These are phyloP conservation scores for Babesia ovis DNA, from an alignment of 169 alveolate species.

Conservation along the genomic window DNA sequence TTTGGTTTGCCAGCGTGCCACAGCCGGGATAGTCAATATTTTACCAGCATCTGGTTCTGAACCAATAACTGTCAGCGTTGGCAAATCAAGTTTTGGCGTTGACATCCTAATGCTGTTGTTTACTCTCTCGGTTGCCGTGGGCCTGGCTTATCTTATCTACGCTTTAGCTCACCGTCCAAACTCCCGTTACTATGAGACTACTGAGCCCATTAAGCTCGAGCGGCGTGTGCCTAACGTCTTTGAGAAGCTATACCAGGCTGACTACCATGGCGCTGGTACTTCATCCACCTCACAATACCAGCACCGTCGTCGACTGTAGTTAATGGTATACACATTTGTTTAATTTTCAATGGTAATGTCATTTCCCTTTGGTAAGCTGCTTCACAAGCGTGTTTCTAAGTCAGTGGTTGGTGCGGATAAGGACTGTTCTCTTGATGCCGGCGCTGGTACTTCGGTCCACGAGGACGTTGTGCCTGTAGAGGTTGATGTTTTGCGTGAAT, in stretches of 20 bases:
- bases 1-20: constrained; percentile 14
- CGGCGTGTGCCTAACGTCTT: constrained; percentile 58
- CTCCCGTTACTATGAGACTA: constrained; percentile 46
- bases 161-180: constrained; percentile 25
- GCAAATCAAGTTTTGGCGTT: background rate
- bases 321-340: background rate
- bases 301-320: constrained; percentile 23
- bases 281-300: constrained; percentile 26
- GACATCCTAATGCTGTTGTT: constrained; percentile 25
- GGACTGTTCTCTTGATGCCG: background rate
- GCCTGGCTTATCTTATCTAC: constrained; percentile 41
- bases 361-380: background rate
- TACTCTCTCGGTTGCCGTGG: constrained; percentile 17
- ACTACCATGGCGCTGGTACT: constrained; percentile 27
- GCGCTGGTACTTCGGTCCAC: background rate
- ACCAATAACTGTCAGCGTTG: background rate
- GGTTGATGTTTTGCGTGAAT: constrained; percentile 27
- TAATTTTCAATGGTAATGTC: background rate
- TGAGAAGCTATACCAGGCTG: constrained; percentile 51
- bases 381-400: background rate
- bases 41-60: background rate
- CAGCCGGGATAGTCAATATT: constrained; percentile 23
- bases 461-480: background rate
- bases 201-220: constrained; percentile 65
- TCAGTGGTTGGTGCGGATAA: background rate